Conservation (phyloP, 257 asterid species). For the Misopates orontium region DNA sequence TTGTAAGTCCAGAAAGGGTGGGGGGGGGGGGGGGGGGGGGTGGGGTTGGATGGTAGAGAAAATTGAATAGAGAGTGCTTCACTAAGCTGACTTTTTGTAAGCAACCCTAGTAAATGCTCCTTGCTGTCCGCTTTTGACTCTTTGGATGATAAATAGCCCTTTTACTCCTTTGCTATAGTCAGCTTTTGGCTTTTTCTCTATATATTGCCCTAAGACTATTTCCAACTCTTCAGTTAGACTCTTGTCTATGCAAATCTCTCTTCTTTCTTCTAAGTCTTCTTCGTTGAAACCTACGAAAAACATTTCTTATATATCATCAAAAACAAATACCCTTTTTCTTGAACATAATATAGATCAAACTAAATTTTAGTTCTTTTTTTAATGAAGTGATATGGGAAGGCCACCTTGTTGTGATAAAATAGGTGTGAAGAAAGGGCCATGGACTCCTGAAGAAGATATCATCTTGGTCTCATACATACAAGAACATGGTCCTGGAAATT, state of each 20-base stretch:
- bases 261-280: background rate
- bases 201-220: conserved; percentile 31
- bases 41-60: background rate
- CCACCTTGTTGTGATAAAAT: conserved; percentile 82
- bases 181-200: conserved; percentile 37
- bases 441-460: conserved; percentile 96
- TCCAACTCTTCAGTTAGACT: conserved; percentile 42
- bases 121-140: conserved; percentile 72
- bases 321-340: conserved; percentile 3
- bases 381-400: conserved; percentile 58
- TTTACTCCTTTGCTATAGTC: conserved; percentile 35
- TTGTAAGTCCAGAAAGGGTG: background rate
- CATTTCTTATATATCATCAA: too few species aligned
- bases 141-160: conserved; percentile 29
- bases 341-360: background rate
- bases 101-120: conserved; percentile 57
- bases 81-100: conserved; percentile 52
- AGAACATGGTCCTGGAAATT: conserved; percentile 80
- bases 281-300: too few species aligned
- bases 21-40: background rate
- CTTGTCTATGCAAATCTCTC: conserved; percentile 32
- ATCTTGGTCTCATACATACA: conserved; percentile 79
- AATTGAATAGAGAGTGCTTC: too few species aligned
- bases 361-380: background rate
- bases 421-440: conserved; percentile 86